Conservation (phyloP, 1,284 basidiomycete species). For the Neolentinus lepideus region DNA sequence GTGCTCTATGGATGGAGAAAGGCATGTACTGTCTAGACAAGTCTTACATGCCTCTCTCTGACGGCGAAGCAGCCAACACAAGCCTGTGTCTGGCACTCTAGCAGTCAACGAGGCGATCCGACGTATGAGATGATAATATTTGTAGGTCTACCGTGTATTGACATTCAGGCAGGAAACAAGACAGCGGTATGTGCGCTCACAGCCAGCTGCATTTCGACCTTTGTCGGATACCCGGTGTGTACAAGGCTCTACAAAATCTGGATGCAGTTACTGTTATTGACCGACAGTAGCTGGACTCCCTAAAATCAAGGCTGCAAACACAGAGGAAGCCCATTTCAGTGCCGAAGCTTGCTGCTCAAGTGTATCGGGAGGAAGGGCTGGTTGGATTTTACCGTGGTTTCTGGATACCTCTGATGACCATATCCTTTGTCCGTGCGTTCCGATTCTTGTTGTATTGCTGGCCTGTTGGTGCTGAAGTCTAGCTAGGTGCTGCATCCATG, state of each 20-base stretch:
- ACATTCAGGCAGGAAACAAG: conserved; percentile 53
- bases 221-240: conserved; percentile 75
- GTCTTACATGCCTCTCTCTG: background rate
- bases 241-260: background rate
- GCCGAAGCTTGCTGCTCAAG: conserved; percentile 61
- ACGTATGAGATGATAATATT: conserved; percentile 31
- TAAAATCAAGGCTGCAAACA: conserved; percentile 89
- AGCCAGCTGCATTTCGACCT: conserved; percentile 77
- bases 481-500: conserved; percentile 78
- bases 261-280: background rate
- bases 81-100: conserved; percentile 52
- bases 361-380: conserved; percentile 88
- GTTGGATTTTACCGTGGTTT: conserved; percentile 87
- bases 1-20: conserved; percentile 77
- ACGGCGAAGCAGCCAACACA: conserved; percentile 35
- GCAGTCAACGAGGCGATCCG: conserved; percentile 61
- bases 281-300: conserved; percentile 66
- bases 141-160: conserved; percentile 7
- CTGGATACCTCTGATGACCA: conserved; percentile 92
- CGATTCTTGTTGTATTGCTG: conserved; percentile 4
- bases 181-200: conserved; percentile 76
- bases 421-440: conserved; percentile 88
- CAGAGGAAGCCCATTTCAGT: conserved; percentile 67
- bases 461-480: conserved; percentile 9
- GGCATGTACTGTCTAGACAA: conserved; percentile 25